phyloP scores from a whole-genome alignment of 2,329 filamentous ascomycete genomes.

The Epichloe amarillans region DNA sequence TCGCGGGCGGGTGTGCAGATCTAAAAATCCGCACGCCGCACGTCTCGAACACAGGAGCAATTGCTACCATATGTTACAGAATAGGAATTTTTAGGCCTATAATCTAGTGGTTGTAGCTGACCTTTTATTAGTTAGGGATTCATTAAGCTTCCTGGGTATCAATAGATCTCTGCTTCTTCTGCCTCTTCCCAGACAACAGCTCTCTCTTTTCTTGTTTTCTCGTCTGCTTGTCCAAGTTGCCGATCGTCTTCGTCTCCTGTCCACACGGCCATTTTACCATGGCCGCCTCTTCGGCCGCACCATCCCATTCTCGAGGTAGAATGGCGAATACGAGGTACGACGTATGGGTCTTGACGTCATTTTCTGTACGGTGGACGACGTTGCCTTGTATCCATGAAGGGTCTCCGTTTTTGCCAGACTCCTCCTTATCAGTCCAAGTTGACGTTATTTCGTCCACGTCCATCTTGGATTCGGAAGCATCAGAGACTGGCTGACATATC shows the following conservation, averaged over 20 bases:
- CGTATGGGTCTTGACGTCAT: constrained; percentile 88
- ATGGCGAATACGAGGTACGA: constrained; percentile 93
- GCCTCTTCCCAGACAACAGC: constrained; percentile 32
- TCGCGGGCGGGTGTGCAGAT: not conserved
- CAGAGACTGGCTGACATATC: constrained; percentile 12
- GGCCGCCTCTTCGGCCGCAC: constrained; percentile 62
- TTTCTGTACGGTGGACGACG: constrained; percentile 67
- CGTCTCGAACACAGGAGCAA: no score
- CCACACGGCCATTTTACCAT: constrained; percentile 50
- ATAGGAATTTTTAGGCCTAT: no score
- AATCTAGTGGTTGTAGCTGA: no score
- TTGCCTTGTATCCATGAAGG: constrained; percentile 64
- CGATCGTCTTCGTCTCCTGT: constrained; percentile 37
- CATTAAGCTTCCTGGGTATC: constrained; percentile 8
- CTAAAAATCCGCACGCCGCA: no score
- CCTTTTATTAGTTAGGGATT: no score
- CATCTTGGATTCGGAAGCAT: constrained; percentile 26
- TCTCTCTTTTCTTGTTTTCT: constrained; percentile 45
- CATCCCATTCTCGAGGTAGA: constrained; percentile 74
- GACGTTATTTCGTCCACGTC: constrained; percentile 21
- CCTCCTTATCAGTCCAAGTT: constrained; percentile 3
- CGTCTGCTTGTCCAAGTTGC: constrained; percentile 37
- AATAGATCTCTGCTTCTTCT: constrained; percentile 19
- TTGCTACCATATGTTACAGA: no score
- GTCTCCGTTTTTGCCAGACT: constrained; percentile 12